Conservation (phyloP, 2,329 filamentous ascomycete genomes). For the Alternaria viburni region DNA sequence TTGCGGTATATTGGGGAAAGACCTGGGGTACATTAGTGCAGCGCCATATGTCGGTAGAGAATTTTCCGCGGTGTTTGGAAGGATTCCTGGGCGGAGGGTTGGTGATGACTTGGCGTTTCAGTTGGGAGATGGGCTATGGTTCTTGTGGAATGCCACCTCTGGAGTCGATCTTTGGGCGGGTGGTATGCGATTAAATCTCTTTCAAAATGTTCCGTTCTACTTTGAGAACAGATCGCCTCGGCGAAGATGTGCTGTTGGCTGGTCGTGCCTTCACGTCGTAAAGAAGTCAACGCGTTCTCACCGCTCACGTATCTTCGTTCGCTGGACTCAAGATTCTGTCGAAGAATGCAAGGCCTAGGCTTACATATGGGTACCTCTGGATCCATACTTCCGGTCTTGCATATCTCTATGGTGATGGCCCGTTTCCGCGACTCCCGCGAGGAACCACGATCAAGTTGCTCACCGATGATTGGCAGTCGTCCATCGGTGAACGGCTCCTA, state of each 20-base stretch:
- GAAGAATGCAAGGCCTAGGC: background rate
- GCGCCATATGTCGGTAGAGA: constrained; percentile 1
- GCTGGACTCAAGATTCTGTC: background rate
- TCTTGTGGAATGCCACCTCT: background rate
- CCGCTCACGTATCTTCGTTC: background rate
- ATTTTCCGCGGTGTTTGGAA: background rate
- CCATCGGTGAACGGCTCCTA: background rate
- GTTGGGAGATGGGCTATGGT: background rate
- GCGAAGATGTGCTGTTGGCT: background rate
- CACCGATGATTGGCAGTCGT: background rate
- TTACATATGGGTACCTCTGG: background rate
- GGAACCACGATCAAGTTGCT: background rate
- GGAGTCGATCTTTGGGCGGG: background rate
- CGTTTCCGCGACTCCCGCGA: background rate
- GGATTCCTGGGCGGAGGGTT: constrained; percentile 4
- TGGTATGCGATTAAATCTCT: background rate
- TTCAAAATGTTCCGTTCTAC: background rate
- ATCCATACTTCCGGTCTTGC: background rate
- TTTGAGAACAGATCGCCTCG: background rate
- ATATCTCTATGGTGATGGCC: background rate
- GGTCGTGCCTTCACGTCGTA: background rate
- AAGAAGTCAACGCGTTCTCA: background rate
- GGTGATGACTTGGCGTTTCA: constrained; percentile 9
- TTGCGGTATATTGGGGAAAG: background rate
- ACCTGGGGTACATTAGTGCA: background rate